A percentile compares a stretch with the other conserved stretches of the same genome.
phyloP scores from a whole-genome alignment of 441 rosid genomes.

The Daphne laureola region DNA sequence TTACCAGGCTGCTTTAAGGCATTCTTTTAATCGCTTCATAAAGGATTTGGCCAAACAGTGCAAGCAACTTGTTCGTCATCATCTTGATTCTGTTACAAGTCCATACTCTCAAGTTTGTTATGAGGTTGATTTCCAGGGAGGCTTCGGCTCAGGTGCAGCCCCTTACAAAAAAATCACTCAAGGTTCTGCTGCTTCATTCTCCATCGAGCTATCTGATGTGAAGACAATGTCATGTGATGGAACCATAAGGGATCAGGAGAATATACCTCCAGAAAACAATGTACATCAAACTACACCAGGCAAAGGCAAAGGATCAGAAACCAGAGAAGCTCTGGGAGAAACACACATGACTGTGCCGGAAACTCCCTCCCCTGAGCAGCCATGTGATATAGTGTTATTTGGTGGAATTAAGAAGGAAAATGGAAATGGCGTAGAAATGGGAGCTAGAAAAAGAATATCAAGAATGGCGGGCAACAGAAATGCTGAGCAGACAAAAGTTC shows the following conservation, averaged over 20 bases:
- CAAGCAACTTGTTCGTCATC: conserved; percentile 83
- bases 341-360: conserved; percentile 82
- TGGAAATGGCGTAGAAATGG: conserved; percentile 57
- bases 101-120: conserved; percentile 89
- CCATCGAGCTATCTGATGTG: conserved; percentile 65
- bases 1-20: conserved; percentile 81
- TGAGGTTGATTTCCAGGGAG: conserved; percentile 57
- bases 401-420: conserved; percentile 59
- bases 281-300: conserved; percentile 70
- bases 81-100: conserved; percentile 92
- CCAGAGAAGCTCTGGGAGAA: conserved; percentile 53
- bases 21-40: conserved; percentile 60
- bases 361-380: conserved; percentile 97
- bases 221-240: conserved; percentile 33
- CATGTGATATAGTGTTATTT: conserved; percentile 40
- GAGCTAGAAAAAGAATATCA: conserved; percentile 63
- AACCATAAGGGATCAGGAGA: conserved; percentile 66
- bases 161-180: conserved; percentile 34
- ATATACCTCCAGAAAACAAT: conserved; percentile 62
- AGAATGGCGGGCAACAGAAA: conserved; percentile 57
- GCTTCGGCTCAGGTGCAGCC: conserved; percentile 34
- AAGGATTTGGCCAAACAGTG: conserved; percentile 78
- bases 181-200: conserved; percentile 50
- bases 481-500: conserved; percentile 38
- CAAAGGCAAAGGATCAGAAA: conserved; percentile 51